Evolutionary conservation across 768 basidiomycete genomes (phyloP).

Genomic region (Favolaschia claudopus): DNA sequence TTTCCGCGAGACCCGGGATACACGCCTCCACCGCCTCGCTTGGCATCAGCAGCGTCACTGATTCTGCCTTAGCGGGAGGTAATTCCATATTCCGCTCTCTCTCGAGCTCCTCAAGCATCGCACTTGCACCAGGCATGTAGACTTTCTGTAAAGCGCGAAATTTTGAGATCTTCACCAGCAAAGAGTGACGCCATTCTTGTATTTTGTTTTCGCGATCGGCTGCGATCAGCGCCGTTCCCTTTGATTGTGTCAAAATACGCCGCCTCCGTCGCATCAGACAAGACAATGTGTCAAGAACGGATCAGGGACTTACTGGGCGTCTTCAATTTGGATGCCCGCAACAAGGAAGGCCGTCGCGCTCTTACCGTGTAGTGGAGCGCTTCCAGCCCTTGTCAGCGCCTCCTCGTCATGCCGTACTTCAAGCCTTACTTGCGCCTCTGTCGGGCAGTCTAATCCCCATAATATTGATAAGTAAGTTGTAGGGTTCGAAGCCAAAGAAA

Average conservation of each 20-base stretch:
- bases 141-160: neutral
- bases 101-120: too few relatives aligned
- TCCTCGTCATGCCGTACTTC: neutral
- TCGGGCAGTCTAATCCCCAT: too few relatives aligned
- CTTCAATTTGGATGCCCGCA: neutral
- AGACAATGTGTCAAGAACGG: neutral
- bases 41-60: conserved; percentile 25
- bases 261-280: too few relatives aligned
- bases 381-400: neutral
- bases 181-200: neutral
- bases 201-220: neutral
- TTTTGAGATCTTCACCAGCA: neutral
- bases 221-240: neutral
- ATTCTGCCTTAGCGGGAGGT: too few relatives aligned
- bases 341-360: neutral
- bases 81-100: too few relatives aligned
- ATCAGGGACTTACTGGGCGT: neutral
- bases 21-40: conserved; percentile 17
- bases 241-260: neutral
- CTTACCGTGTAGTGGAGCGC: neutral
- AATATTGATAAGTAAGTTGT: too few relatives aligned
- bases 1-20: conserved; percentile 10
- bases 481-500: too few relatives aligned
- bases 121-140: too few relatives aligned
- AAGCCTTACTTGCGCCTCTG: neutral